Evolutionary conservation across 371 early-diverging fungal species (phyloP).

Genomic region (Saksenaea oblongispora): DNA sequence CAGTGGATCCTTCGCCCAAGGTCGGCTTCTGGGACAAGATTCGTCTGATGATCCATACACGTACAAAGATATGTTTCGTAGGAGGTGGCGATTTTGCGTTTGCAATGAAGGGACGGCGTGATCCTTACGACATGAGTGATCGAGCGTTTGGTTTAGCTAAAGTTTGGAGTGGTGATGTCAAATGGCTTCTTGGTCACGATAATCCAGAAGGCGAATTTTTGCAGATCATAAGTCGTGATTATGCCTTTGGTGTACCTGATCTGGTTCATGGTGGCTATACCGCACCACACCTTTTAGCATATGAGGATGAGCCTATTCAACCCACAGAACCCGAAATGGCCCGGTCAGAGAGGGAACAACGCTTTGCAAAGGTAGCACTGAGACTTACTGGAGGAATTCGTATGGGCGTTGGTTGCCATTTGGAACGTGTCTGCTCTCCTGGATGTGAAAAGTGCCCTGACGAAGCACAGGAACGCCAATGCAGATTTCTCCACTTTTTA

Average conservation of each 20-base stretch:
- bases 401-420: conserved; percentile 51
- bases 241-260: conserved; percentile 53
- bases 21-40: conserved; percentile 83
- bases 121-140: conserved; percentile 50
- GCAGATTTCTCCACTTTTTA: conserved; percentile 42
- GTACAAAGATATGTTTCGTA: conserved; percentile 51
- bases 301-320: background rate
- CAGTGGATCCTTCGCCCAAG: conserved; percentile 65
- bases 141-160: conserved; percentile 49
- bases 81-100: conserved; percentile 61
- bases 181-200: conserved; percentile 38
- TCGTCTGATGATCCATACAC: conserved; percentile 68
- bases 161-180: conserved; percentile 45
- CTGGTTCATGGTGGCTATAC: conserved; percentile 37
- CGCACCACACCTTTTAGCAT: conserved; percentile 25
- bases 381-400: conserved; percentile 46
- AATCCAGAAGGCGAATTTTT: conserved; percentile 47
- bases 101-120: conserved; percentile 45
- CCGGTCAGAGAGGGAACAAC: conserved; percentile 1
- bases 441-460: conserved; percentile 52
- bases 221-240: conserved; percentile 51
- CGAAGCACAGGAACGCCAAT: conserved; percentile 19
- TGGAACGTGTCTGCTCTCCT: conserved; percentile 24
- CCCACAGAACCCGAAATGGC: background rate
- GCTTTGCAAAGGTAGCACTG: conserved; percentile 41